Percentiles rank a stretch among this genome's conserved stretches.
Conservation (phyloP, 495 filamentous ascomycete species). For the Trichoderma virens region DNA sequence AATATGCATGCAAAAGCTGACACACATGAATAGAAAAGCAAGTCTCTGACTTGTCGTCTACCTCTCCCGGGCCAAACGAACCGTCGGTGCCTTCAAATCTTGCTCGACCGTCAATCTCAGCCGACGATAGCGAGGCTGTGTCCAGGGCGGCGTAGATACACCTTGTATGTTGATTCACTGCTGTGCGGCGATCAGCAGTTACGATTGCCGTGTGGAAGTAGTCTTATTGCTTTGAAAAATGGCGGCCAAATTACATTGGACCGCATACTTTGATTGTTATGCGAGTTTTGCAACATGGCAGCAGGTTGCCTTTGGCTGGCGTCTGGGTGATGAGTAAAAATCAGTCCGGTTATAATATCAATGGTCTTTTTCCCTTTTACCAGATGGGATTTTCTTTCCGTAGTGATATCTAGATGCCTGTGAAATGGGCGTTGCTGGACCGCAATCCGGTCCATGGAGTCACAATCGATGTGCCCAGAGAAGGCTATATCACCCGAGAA, state of each 20-base stretch:
- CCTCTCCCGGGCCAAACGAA: neutral
- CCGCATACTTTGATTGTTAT: neutral
- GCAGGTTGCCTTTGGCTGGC: neutral
- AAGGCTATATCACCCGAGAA: too few species aligned
- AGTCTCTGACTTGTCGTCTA: neutral
- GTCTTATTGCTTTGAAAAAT: neutral
- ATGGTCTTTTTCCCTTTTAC: neutral
- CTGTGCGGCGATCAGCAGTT: neutral
- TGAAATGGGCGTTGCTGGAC: neutral
- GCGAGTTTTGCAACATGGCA: neutral
- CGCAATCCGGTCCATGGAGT: neutral
- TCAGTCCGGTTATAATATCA: neutral
- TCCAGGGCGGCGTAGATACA: neutral
- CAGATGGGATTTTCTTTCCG: neutral
- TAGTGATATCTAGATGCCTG: neutral
- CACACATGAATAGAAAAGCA: conserved; percentile 5
- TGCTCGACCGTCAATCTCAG: neutral
- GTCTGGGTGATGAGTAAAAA: neutral
- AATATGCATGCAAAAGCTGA: neutral
- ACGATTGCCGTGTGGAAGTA: neutral
- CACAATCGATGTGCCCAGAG: too few species aligned
- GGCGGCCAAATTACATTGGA: neutral
- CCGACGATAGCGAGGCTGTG: neutral
- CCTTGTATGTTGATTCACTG: neutral
- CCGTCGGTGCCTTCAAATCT: conserved; percentile 1